These are phyloP conservation scores for Mortierella sp. DNA, from an alignment of 371 early-diverging fungal genomes.

Conservation along the genomic window DNA sequence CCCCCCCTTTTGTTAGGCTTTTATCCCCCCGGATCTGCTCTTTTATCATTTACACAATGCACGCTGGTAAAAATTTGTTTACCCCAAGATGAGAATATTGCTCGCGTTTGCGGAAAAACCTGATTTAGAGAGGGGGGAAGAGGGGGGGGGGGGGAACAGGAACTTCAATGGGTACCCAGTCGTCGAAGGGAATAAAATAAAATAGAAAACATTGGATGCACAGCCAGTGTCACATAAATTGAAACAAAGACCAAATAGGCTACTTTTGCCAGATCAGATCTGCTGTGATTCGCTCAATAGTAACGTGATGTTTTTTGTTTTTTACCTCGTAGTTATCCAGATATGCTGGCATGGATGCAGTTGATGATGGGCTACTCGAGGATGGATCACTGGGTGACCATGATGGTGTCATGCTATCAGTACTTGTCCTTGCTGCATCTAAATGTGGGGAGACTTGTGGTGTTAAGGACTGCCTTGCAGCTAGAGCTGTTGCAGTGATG, in stretches of 20 bases:
- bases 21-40: not conserved
- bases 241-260: not conserved
- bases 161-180: not conserved
- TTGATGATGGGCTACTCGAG: conserved; percentile 40
- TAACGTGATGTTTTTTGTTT: not conserved
- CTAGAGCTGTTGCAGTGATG: conserved; percentile 17
- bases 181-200: not conserved
- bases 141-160: not conserved
- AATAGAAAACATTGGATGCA: not conserved
- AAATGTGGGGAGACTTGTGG: conserved; percentile 46
- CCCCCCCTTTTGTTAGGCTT: not conserved
- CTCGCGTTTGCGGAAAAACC: not conserved
- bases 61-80: not conserved
- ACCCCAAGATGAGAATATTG: not conserved
- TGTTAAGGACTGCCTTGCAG: conserved; percentile 23
- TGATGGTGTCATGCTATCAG: conserved; percentile 20
- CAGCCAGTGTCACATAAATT: not conserved
- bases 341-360: conserved; percentile 43
- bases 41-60: not conserved
- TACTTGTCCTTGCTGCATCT: conserved; percentile 11
- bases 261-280: too few relatives aligned
- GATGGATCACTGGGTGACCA: conserved; percentile 32
- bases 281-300: too few relatives aligned
- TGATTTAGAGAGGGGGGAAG: not conserved
- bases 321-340: conserved; percentile 45